Conservation (phyloP, 805 yeast species). For the Lachancea nothofagi region DNA sequence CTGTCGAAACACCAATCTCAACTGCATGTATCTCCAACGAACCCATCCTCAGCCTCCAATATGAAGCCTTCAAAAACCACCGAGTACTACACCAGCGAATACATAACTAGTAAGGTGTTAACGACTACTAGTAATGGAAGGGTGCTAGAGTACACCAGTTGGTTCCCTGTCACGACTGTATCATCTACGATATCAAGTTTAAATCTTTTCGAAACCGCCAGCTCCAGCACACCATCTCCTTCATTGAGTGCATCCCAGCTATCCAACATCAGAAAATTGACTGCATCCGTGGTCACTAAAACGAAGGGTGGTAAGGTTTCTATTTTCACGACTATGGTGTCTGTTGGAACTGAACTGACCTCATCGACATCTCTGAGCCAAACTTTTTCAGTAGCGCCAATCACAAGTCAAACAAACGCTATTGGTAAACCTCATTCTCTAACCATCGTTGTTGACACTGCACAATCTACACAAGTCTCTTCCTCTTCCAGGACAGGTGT, state of each 20-base stretch:
- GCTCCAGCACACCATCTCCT: too few relatives aligned
- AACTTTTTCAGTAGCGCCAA: too few relatives aligned
- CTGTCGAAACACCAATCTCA: too few relatives aligned
- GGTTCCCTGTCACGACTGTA: constrained; percentile 15
- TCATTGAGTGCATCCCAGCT: neutral
- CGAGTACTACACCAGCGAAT: neutral
- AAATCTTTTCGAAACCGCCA: neutral
- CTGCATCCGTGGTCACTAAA: constrained; percentile 14
- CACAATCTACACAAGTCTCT: neutral
- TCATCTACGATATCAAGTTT: neutral
- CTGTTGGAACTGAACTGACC: constrained; percentile 11
- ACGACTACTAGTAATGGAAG: constrained; percentile 17
- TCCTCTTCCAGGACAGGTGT: neutral
- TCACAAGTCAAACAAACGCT: too few relatives aligned
- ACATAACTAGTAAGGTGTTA: constrained; percentile 7
- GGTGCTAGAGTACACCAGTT: constrained; percentile 17
- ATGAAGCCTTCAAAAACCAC: neutral
- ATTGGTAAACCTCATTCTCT: too few relatives aligned
- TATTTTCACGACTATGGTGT: constrained; percentile 25
- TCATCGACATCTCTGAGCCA: too few relatives aligned
- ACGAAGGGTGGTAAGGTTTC: constrained; percentile 24
- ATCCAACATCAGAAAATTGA: neutral
- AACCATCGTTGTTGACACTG: neutral
- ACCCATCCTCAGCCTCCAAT: neutral
- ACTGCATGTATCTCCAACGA: neutral